Evolutionary conservation across 192 early-diverging fungal genomes (phyloP), one percentile per base, ranked within the genome.

Genomic region (Gorgonomyces haynaldii): DNA sequence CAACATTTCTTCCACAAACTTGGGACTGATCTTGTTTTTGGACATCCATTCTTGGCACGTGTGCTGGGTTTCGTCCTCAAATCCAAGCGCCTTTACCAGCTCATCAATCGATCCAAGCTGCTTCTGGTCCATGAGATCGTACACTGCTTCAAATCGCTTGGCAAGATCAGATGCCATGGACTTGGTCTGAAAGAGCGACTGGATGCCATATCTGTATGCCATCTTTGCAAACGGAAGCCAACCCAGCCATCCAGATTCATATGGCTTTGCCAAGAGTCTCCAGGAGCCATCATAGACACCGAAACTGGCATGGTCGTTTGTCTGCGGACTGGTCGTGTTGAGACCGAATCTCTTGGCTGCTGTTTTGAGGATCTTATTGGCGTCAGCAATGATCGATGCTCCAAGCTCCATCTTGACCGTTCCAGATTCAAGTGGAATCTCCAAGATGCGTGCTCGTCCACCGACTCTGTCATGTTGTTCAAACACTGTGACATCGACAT

Each of bases 1-100:
- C 19, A 56, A 9, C 4, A 56, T 22, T 29, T 56, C 55, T 15
- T 30, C 31, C 4, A 48, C 27, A 35, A 56, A 56, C 15, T 26
- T n/a, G 10, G 4, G 39, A 48, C 21, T 52, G 25, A 56, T 52
- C 1, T 34, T 34, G 19, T 56, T 56, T 5, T 4, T 8, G 7
- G 22, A 20, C 25, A 50, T 6, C 21, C 37, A 53, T 7, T 52
- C 29, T 36, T 20, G 22, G 37, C 36, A 32, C 2, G 55, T 37
- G 7, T 6, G 21, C 3, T 24, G 31, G 8, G 43, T 24, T 1
- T 9, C 19, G 4, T 56, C 55, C 37, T 30, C 19, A 9, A 56
- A 3, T 4, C 31, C 50, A 1, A 52, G 17, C 1, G 17, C 21
- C 4, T 36, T 17, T 7, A 56, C 34, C 13, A 54, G 19, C 8